These are phyloP conservation scores for Fusarium floridanum DNA, from an alignment of 2,329 filamentous ascomycete species.

Conservation along the genomic window DNA sequence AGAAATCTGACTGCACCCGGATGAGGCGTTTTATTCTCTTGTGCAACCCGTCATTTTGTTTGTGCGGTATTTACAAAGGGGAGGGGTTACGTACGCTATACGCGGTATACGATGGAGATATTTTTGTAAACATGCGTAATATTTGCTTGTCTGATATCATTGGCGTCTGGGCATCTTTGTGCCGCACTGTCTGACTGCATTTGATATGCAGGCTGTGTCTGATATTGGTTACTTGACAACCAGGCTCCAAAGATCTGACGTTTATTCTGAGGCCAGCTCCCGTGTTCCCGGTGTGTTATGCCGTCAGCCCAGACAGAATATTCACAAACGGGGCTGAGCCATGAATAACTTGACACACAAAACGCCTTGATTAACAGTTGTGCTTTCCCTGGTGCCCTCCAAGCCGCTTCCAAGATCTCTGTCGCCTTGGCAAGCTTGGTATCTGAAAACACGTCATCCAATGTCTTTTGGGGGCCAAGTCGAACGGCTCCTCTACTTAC, in stretches of 20 bases:
- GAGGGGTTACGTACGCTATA: neutral
- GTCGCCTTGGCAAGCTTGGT: neutral
- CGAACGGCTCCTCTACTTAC: neutral
- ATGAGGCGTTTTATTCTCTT: neutral
- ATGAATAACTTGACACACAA: neutral
- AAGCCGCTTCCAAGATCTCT: neutral
- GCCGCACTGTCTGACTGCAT: neutral
- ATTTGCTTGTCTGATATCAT: constrained; percentile 2
- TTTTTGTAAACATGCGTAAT: neutral
- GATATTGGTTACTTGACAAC: neutral
- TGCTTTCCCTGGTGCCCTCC: neutral
- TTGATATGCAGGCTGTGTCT: neutral
- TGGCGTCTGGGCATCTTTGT: neutral
- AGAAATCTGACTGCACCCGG: neutral
- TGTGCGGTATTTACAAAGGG: neutral
- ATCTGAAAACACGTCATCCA: constrained; percentile 8
- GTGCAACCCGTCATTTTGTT: neutral
- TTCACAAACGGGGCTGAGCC: neutral
- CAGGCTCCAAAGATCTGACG: neutral
- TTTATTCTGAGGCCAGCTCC: neutral
- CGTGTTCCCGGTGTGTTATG: neutral
- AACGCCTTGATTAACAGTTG: neutral
- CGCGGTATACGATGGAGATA: neutral
- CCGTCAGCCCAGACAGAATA: neutral
- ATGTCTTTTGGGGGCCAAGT: neutral